Conservation (phyloP, 1,284 basidiomycete genomes). For the Sanguinoderma infundibulare region DNA sequence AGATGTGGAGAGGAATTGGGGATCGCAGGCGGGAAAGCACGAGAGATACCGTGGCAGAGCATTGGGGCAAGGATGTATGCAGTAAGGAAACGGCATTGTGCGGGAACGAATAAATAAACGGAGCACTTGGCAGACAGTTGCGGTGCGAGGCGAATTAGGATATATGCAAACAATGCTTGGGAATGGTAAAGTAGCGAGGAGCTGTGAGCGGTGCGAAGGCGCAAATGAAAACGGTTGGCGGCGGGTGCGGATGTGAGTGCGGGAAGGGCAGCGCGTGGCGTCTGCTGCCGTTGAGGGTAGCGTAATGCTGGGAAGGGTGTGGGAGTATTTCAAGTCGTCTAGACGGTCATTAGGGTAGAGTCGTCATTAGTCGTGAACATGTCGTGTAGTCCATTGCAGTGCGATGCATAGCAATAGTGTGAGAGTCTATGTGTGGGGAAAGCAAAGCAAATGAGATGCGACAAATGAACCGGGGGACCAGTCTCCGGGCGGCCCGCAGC, state of each 20-base stretch:
- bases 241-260: neutral
- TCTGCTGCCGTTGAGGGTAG: neutral
- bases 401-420: slow-evolving; percentile 7
- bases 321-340: slow-evolving; percentile 10
- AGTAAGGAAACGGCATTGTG: neutral
- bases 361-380: slow-evolving; percentile 22
- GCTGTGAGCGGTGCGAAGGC: neutral
- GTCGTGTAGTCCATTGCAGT: neutral
- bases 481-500: neutral
- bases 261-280: neutral
- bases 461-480: neutral
- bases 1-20: neutral
- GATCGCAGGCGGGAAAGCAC: neutral
- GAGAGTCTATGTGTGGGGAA: slow-evolving; percentile 19
- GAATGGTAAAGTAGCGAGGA: slow-evolving; percentile 13
- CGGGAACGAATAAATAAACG: slow-evolving; percentile 16
- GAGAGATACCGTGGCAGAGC: neutral
- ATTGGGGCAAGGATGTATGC: neutral
- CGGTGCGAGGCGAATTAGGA: slow-evolving; percentile 21
- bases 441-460: slow-evolving; percentile 6
- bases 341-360: slow-evolving; percentile 21
- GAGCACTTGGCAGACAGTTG: slow-evolving; percentile 17
- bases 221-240: neutral
- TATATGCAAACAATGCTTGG: slow-evolving; percentile 24
- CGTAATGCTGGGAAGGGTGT: neutral